Evolutionary conservation across 2,329 filamentous ascomycete species (phyloP), one percentile per base, ranked within the genome.

Genomic region (Biscogniauxia marginata): DNA sequence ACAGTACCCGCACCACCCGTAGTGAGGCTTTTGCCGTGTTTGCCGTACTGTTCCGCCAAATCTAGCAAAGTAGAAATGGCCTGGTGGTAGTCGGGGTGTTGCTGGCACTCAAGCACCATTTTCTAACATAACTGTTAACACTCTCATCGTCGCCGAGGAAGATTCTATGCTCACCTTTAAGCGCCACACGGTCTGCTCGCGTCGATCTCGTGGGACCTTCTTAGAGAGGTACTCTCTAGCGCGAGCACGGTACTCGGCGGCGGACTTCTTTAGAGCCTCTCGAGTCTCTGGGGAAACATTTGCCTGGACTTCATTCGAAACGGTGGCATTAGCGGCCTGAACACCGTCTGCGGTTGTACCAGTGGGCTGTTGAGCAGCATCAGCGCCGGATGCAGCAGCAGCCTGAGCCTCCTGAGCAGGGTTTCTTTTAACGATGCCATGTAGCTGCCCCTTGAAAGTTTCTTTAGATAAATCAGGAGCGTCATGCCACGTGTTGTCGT

Each of bases 21-120:
- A 47, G 86, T 82, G 22, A 92, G 53, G 24, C 78, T 78, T 70
- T 83, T 88, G 53, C 87, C 84, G 67, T 97, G 92, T 49, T 85
- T 83, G 58, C 85, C 86, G 68, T 99, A 99, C 64, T 87, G 84
- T 76, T 96, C 92, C 6, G 91, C 92, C 49, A 99, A 80, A 45
- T 84, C 80, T 24, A 99, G 82, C 5, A 99, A 79, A 3, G 93
- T 96, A 67, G 92, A 85, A 61, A 99, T 88, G n/a, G 95, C 95
- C 73, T 89, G 84, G 65, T 93, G 87, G 74, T 98, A 99, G 68
- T 99, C 93, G 56, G 90, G 85, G 70, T 98, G 95, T 55, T 93
- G 90, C 77, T 99, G 95, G 67, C 96, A 92, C 75, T 99, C 95
- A 47, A 97, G 86, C 43, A 99, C 79, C 89, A 98, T 96, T 85